Evolutionary conservation across 2,329 filamentous ascomycete species (phyloP), one percentile per base, ranked within the genome.

Genomic region (Beauveria caledonica): DNA sequence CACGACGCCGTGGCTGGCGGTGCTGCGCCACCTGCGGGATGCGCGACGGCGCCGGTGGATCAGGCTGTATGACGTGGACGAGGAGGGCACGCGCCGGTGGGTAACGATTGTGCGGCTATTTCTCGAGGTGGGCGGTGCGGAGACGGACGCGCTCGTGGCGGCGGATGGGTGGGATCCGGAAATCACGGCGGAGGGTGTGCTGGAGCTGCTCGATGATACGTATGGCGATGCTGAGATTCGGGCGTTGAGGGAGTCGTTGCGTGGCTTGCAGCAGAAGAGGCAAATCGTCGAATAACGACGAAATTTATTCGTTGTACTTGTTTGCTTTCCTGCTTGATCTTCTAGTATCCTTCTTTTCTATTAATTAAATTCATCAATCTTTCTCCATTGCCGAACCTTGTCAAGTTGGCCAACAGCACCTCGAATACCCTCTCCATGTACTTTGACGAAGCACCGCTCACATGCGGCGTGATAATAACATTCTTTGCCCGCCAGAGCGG

Each of bases 401-500:
- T 64, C 44, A 81, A 60, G 48, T 81, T 81, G 39, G 70, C 56
- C 50, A 72, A 69, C 53, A 80, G 60, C 6, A 81, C 77, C 5
- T 70, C 73, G 60, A 78, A 65, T 19, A 79, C 66, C 3, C 79
- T 68, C 17, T 72, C 69, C 50, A 66, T 68, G 54, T 80, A 80
- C 9, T 68, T 68, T 1, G 69, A 72, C 8, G 77, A 78, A 6
- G 63, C 64, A 0, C 75, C 76, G 54, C 78, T 80, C 11, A 81
- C 69, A 63, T 82, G 80, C 17, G 80, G 80, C 23, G 78, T 80
- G 50, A 93, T 81, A 56, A 87, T 80, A 17, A 87, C 77, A 70
- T 92, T 91, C 62, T 83, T 82, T 15, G 86, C 77, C 27, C 76
- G 80, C 89, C 89, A 93, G 55, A 93, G 73, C 63, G 83, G 80